Base-by-base conservation (phyloP, 2,329 filamentous ascomycete species). In the Colletotrichum sp. region DNA sequence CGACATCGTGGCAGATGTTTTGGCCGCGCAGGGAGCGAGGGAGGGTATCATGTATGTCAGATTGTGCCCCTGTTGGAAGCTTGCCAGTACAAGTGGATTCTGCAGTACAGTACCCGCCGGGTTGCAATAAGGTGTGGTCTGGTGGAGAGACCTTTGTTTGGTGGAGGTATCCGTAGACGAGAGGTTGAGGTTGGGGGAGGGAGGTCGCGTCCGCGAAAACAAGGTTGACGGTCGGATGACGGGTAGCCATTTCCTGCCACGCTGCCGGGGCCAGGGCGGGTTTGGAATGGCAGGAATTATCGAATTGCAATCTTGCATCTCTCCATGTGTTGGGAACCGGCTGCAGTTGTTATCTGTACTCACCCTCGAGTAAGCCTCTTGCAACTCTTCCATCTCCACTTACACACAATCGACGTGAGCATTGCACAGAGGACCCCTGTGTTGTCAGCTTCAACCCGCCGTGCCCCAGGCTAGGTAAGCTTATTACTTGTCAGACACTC, bases 1-100 rank as follows among this genome's bases (percentile, higher is more conserved):
- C 16, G 49, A 55, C 18, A 60, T 39, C 52, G 28, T 71, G 34
- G 30, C 59, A 36, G 28, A 21, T 28, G 69, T 57, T 63, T 24
- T 67, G 24, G 63, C 18, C 36, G 63, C 66, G n/a, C 30, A 72
- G 26, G 28, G 26, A 59, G 44, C 21, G 26, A 24, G 68, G 69
- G 36, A 75, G 52, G 39, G 70, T 69, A 59, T 64, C 44, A 76
- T 72, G 73, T 68, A 68, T 69, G 73, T 76, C 28, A 73, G 69
- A 76, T 63, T 64, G 30, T 67, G 57, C 39, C 69, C 73, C 64
- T 73, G 69, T 49, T 32, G n/a, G 32, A 64, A 36, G n/a, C 59
- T 64, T 69, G 57, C 63, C 26, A 28, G 32, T 57, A 32, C 57
- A 55, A 32, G 52, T 21, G 57, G 39, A 44, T 52, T 39, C 16